Percentiles rank a stretch among this genome's conserved stretches.
Evolutionary conservation across 2,329 filamentous ascomycete genomes (phyloP).

Genomic region (Metarhizium robertsii): DNA sequence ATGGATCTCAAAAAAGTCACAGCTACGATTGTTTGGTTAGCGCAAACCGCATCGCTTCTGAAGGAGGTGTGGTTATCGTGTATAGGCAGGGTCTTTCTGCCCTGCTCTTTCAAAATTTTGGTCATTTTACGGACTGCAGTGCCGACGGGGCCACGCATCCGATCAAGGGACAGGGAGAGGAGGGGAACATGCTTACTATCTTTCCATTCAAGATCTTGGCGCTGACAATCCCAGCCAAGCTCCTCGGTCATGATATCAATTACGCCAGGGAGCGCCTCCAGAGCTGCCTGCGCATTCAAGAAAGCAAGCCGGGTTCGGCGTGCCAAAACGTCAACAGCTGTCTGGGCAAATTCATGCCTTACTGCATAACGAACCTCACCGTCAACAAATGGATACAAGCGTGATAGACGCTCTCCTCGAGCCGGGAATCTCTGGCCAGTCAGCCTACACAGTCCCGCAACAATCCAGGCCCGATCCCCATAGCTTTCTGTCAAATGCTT

Average conservation of each 20-base stretch:
- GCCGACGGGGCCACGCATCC: background rate
- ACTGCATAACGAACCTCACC: constrained; percentile 86
- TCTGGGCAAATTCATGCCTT: constrained; percentile 82
- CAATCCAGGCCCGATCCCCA: constrained; percentile 86
- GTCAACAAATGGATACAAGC: constrained; percentile 83
- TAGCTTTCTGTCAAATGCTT: constrained; percentile 83
- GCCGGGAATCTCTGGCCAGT: constrained; percentile 76
- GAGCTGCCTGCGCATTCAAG: constrained; percentile 80
- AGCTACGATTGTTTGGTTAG: constrained; percentile 26
- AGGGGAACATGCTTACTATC: constrained; percentile 41
- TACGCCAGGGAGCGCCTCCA: constrained; percentile 74
- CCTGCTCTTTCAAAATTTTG: background rate
- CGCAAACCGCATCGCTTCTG: background rate
- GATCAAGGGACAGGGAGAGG: background rate
- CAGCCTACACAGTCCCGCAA: constrained; percentile 68
- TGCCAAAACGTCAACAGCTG: constrained; percentile 79
- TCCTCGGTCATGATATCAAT: constrained; percentile 88
- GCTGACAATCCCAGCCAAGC: constrained; percentile 62
- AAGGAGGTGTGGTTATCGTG: background rate
- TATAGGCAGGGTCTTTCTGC: background rate
- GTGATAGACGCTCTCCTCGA: constrained; percentile 68
- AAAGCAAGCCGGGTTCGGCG: constrained; percentile 80
- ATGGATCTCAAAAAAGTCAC: constrained; percentile 54
- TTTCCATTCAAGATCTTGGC: constrained; percentile 75
- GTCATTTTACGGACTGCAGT: background rate